Evolutionary conservation across 805 yeast species (phyloP), one percentile per base, ranked within the genome.

Genomic region (Metschnikowia colocasiae): DNA sequence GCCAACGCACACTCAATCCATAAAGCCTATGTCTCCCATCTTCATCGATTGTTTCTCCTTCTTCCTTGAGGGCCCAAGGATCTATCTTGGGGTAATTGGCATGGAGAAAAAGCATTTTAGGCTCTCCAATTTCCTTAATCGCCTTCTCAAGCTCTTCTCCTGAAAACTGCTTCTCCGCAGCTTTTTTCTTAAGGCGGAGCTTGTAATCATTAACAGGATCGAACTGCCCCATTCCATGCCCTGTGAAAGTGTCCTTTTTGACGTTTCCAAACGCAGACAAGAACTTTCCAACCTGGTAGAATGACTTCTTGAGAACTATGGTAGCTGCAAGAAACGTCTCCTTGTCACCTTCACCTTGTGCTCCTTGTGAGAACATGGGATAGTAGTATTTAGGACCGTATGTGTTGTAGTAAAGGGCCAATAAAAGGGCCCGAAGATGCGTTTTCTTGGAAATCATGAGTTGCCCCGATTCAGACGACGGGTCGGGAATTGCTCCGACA

Each of bases 311-410:
- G 26, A 76, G 65, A 9, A 75, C 77, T 26, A 74, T 71, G 1
- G 88, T 84, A 0, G 89, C 87, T 0, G 89, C 87, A 45, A 83
- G 69, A 50, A 83, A 83, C 0, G 92, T 84, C 54, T 85, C 92
- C 58, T 85, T 86, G 60, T 86, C 92, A 43, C 92, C 94, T 65
- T 83, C 88, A n/a, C 94, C 94, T 40, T 64, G 72, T 2, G 71
- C 67, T 1, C 76, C 76, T 51, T 71, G 75, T 2, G 74, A 68
- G 44, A 71, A 71, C 32, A 71, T 59, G 4, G 74, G 75, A 51
- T 71, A 71, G 49, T 61, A 71, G 55, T 66, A 69, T 7, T 61
- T 58, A 2, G 76, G 76, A 0, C 76, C 76, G 51, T 74, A 79
- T 45, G 80, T 67, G 56, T 84, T 84, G 63, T 85, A 85, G 63